These are phyloP conservation scores for Tilletia setariae DNA, from an alignment of 1,284 basidiomycete genomes.

Conservation along the genomic window DNA sequence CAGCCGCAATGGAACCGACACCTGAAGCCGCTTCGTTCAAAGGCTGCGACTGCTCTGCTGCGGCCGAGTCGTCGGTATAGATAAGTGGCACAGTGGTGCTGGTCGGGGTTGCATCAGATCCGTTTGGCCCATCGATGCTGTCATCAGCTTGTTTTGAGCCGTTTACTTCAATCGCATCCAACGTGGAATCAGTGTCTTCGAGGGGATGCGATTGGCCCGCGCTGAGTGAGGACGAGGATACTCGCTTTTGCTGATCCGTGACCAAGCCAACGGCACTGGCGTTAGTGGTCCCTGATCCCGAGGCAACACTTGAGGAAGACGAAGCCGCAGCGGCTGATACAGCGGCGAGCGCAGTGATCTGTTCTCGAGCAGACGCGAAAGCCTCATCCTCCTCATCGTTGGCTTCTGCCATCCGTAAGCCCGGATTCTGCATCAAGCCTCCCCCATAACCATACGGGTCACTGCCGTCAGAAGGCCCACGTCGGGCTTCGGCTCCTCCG, in stretches of 20 bases:
- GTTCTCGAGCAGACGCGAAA: neutral
- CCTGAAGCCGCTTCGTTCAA: neutral
- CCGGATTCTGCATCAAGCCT: neutral
- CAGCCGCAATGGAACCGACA: neutral
- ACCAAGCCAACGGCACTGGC: neutral
- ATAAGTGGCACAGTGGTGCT: slow-evolving; percentile 1
- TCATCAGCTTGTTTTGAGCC: neutral
- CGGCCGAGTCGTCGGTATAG: slow-evolving; percentile 13
- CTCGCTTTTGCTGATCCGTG: neutral
- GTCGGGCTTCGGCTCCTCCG: neutral
- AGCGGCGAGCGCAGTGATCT: neutral
- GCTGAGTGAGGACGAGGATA: neutral
- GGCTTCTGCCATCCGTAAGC: neutral
- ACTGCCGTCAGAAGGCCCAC: neutral
- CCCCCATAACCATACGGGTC: too few species aligned
- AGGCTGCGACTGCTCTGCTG: neutral
- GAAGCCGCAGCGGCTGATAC: neutral
- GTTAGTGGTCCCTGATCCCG: neutral
- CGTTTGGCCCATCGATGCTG: neutral
- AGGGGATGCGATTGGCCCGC: neutral
- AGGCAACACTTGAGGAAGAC: neutral
- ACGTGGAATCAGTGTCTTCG: neutral
- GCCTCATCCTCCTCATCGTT: neutral
- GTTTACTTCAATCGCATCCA: neutral
- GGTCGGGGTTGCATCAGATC: neutral